Base-by-base conservation (phyloP, 176 grass and related monocot genomes). In the Musa beccarii region DNA sequence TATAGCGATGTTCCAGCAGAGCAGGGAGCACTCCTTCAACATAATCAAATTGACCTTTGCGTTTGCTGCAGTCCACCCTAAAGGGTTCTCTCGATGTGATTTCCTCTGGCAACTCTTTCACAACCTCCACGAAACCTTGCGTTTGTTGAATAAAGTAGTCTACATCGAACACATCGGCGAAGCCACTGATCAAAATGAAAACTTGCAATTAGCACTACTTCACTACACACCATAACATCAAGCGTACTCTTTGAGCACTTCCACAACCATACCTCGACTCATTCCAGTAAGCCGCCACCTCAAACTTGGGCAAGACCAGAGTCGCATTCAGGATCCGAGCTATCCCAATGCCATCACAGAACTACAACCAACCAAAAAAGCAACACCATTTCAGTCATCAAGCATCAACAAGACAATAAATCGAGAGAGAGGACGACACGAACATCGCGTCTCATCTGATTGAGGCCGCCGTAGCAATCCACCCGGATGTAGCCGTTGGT, bases 381-480 rank as follows among this genome's bases (percentile, higher is more conserved):
- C 8, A 25, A 55, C 9, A 28, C 54, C 16, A 66, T 55, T 72
- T 68, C 54, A 59, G 14, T 74, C 43, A 49, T 59, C 19, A 79
- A 28, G 9, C 15, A 73, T 16, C 54, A 70, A 19, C 3, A 50
- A 73, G 54, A 15, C 10, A 54, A 71, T 62, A 14, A 78, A 55
- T 54, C 49, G 34, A 65, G 10, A 53, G 61, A 25, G 51, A 63
- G 28, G 50, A 50, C 56, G 65, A 64, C 87, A 84, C 90, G 21
- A 87, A 99, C 91, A 92, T 92, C 96, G 75, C 91, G 96, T 86
- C 96, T 86, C 83, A 99, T 88, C 79, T 99, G 96, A 81, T 99
- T 99, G 55, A 95, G 96, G 57, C 96, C 91, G 24, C 96, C 96
- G 51, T 75, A 99, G 85, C 96, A 99, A 25, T 95, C 86, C 26